A percentile compares a stretch with the other conserved stretches of the same genome.
phyloP scores from a whole-genome alignment of 2,329 filamentous ascomycete species.

The Hypoxylon sp. region DNA sequence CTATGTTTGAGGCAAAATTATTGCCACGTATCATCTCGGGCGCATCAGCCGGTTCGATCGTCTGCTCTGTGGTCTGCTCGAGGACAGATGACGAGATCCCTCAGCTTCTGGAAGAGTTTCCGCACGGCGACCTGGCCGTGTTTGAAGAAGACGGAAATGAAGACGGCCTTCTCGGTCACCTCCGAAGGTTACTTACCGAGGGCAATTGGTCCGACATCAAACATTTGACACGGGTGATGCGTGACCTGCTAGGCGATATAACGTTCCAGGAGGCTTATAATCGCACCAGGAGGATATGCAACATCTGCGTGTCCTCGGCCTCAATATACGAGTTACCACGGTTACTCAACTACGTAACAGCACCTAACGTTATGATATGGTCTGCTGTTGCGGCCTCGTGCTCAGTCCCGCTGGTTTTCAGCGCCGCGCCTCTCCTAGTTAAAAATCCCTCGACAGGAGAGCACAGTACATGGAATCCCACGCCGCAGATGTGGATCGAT shows the following conservation, averaged over 20 bases:
- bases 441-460: conserved; percentile 87
- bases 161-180: conserved; percentile 77
- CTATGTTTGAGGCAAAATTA: conserved; percentile 80
- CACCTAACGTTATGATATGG: conserved; percentile 96
- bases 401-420: conserved; percentile 90
- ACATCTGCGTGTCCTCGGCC: conserved; percentile 92
- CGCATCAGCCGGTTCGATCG: conserved; percentile 88
- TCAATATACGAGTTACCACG: conserved; percentile 89
- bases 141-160: conserved; percentile 75
- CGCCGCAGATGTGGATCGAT: conserved; percentile 89
- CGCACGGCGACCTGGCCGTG: conserved; percentile 83
- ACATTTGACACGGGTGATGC: conserved; percentile 86
- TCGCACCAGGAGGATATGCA: conserved; percentile 90
- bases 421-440: conserved; percentile 81
- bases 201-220: conserved; percentile 88
- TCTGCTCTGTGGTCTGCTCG: conserved; percentile 84
- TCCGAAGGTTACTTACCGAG: conserved; percentile 82
- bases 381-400: conserved; percentile 97
- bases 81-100: conserved; percentile 85
- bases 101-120: conserved; percentile 76
- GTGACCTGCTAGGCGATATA: conserved; percentile 83
- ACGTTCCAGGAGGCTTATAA: conserved; percentile 98
- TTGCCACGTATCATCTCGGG: conserved; percentile 90
- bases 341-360: conserved; percentile 91
- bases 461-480: conserved; percentile 86